Evolutionary conservation across 345 rosid genomes (phyloP), one percentile per base, ranked within the genome.

Genomic region (Salix viminalis): DNA sequence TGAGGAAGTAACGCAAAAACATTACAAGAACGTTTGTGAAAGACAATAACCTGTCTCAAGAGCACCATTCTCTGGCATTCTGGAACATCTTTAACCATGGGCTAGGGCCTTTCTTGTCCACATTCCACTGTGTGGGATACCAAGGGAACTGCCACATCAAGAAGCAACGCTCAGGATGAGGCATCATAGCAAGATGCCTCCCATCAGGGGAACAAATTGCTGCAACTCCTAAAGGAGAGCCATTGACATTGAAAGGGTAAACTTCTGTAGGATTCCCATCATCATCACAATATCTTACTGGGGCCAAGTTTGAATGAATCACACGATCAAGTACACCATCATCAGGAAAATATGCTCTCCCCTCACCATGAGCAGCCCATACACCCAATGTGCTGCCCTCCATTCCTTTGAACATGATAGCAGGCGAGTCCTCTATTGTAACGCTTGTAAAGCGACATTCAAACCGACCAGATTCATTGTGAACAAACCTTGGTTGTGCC

Each of bases 61-160:
- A 76, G 84, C 97, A 95, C 99, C 99, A 95, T 65, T 90, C 98
- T 76, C 97, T 83, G 73, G 98, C 97, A 86, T 93, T 95, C 79
- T 95, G 98, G 83, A 95, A 95, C 98, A 93, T 90, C 84, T 83
- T 87, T 76, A 95, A 82, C 99, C 97, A 95, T 37, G 99, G 97
- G 79, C 97, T 93, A 14, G 99, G 97, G 11, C 99, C 97, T 72
- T 83, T 88, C 86, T 89, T 91, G 69, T 91, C 94, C 71, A 93
- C 89, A 30, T 85, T 81, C 99, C 99, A 95, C 77, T 89, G 77
- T 71, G 70, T 88, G 12, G 97, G 99, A 73, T 90, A 95, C 99
- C 99, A 93, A 0, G 99, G 99, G 77, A 73, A 93, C 70, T 95
- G 99, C 99, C 98, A 95, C 99, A 95, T 95, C 88, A 95, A 81